Evolutionary conservation across 2,329 filamentous ascomycete species (phyloP).

Genomic region (Arthroderma sp.): DNA sequence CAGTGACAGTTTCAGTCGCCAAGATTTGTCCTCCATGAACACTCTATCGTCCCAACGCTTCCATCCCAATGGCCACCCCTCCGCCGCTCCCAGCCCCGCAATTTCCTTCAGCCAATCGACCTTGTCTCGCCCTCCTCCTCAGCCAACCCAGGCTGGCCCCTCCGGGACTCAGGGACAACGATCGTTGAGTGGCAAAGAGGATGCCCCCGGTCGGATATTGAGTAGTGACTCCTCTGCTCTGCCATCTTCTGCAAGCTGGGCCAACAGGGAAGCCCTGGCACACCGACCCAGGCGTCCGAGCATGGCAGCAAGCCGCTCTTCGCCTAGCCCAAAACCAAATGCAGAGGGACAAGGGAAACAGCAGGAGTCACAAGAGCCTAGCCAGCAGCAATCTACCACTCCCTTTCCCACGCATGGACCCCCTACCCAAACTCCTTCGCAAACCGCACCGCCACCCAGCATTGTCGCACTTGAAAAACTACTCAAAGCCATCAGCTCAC

Average conservation of each 20-base stretch:
- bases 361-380: neutral
- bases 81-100: constrained; percentile 25
- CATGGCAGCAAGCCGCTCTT: constrained; percentile 65
- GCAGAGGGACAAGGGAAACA: constrained; percentile 27
- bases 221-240: constrained; percentile 72
- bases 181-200: constrained; percentile 59
- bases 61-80: constrained; percentile 3
- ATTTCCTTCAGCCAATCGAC: constrained; percentile 14
- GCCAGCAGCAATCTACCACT: neutral
- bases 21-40: constrained; percentile 90
- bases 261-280: constrained; percentile 52
- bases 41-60: constrained; percentile 68
- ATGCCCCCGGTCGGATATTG: constrained; percentile 41
- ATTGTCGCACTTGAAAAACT: constrained; percentile 26
- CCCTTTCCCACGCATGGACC: too few species aligned
- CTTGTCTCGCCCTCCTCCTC: constrained; percentile 31
- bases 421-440: neutral
- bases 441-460: constrained; percentile 1
- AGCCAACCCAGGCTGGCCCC: constrained; percentile 36
- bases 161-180: constrained; percentile 50
- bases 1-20: constrained; percentile 87
- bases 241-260: constrained; percentile 89
- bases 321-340: constrained; percentile 61
- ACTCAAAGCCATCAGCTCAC: constrained; percentile 35
- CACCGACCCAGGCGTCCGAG: constrained; percentile 56